Base-by-base conservation (phyloP, 495 filamentous ascomycete species). In the Penicillium samsonianum region DNA sequence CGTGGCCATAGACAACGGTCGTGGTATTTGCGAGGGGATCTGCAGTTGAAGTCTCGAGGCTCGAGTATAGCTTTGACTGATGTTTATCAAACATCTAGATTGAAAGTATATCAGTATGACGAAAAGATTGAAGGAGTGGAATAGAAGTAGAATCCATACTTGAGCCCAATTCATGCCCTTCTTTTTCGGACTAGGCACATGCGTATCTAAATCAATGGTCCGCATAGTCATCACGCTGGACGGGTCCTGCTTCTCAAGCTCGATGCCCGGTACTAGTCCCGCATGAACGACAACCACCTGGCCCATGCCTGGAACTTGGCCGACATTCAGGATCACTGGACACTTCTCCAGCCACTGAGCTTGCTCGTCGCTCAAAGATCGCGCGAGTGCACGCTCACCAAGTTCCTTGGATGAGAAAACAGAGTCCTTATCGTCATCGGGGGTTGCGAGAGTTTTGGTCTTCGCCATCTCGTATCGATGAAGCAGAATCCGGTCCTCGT, bases 161-260 rank as follows among this genome's bases (percentile, higher is more conserved):
- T 87, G 84, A 50, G 80, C 77, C 90, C 90, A 95, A 5, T 79
- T 81, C 37, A 74, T 79, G 30, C 87, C 88, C 3, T 83, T 72
- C 43, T 74, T 74, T 43, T 65, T 69, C 19, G 81, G 76, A 55
- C 83, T 84, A 4, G 88, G 88, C 5, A 88, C 73, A 48, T 83
- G 79, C 3, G 82, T 84, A 20, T 83, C 69, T 37, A 81, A 61
- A 66, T 87, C 81, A 43, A 97, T 85, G 4, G 84, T 90, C 46
- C 90, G 84, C 91, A 98, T 96, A 63, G 89, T 92, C 92, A 98
- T 97, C 14, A 88, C 87, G 43, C 84, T 84, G 63, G 82, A 83
- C 0, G 91, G 86, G 72, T 96, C 90, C 62, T 96, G 90, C 53
- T 82, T 77, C 48, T 88, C 79, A 4, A 96, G 76, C 0, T 79